These are phyloP conservation scores for Amylostereum areolatum DNA, from an alignment of 1,284 basidiomycete species.

Conservation along the genomic window DNA sequence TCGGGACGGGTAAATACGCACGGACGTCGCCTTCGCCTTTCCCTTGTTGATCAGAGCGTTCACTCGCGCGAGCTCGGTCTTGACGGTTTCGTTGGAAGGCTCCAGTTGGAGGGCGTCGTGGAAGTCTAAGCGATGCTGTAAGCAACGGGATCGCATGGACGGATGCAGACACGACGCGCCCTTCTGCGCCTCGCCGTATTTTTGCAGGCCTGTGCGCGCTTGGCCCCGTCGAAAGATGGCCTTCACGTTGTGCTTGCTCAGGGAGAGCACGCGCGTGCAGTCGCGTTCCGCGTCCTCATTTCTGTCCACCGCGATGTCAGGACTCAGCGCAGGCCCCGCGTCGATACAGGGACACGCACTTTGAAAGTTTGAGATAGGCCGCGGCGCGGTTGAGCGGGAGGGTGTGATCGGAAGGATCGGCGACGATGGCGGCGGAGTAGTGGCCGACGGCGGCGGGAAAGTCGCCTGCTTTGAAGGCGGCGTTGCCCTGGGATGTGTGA, in stretches of 20 bases:
- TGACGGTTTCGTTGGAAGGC: constrained; percentile 51
- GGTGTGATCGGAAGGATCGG: constrained; percentile 57
- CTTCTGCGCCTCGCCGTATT: constrained; percentile 43
- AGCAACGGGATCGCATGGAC: neutral
- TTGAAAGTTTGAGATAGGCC: constrained; percentile 80
- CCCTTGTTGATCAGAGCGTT: constrained; percentile 29
- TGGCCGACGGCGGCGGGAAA: constrained; percentile 53
- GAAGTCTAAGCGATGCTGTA: constrained; percentile 40
- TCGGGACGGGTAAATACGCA: constrained; percentile 10
- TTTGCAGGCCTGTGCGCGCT: constrained; percentile 49
- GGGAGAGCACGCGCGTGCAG: constrained; percentile 49
- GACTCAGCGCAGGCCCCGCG: constrained; percentile 5
- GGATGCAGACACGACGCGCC: constrained; percentile 35
- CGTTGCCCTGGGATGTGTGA: constrained; percentile 42
- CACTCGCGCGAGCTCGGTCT: constrained; percentile 47
- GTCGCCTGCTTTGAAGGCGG: constrained; percentile 49
- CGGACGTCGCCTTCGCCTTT: constrained; percentile 25
- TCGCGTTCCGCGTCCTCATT: constrained; percentile 71
- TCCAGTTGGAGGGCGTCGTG: constrained; percentile 48
- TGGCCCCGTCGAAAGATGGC: constrained; percentile 69
- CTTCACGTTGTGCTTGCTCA: constrained; percentile 59
- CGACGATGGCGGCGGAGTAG: constrained; percentile 68
- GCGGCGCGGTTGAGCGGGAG: constrained; percentile 76
- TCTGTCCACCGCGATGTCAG: constrained; percentile 27
- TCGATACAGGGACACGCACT: constrained; percentile 45